phyloP scores from a whole-genome alignment of 352 stramenopile species.

The Phytophthora syringae region DNA sequence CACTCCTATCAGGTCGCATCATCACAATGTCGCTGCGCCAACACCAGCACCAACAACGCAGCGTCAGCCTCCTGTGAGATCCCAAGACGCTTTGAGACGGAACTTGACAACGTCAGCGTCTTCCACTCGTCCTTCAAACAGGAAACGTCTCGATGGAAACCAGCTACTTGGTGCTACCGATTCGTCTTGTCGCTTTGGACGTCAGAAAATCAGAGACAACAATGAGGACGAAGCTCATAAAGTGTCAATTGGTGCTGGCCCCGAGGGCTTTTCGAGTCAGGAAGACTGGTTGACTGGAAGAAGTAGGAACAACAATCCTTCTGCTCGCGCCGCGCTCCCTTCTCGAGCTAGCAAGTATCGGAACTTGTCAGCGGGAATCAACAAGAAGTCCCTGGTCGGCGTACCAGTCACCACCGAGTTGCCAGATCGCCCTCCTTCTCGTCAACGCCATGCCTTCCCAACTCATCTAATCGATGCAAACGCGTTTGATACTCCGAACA shows the following conservation, averaged over 20 bases:
- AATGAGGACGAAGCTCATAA: constrained; percentile 9
- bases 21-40: not conserved
- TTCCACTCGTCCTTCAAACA: constrained; percentile 48
- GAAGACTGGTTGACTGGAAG: constrained; percentile 18
- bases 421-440: constrained; percentile 64
- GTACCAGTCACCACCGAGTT: constrained; percentile 13
- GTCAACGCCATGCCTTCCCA: constrained; percentile 78
- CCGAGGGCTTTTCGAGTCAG: constrained; percentile 6
- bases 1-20: constrained; percentile 12
- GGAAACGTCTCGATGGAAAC: constrained; percentile 23
- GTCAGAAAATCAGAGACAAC: constrained; percentile 12
- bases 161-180: not conserved
- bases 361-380: constrained; percentile 29
- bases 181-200: not conserved
- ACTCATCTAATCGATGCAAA: constrained; percentile 75
- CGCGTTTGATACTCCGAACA: constrained; percentile 35
- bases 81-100: constrained; percentile 14
- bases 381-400: constrained; percentile 26
- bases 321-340: constrained; percentile 13
- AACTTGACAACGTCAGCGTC: constrained; percentile 57
- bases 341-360: constrained; percentile 41
- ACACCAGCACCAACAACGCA: not conserved
- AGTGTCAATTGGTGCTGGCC: not conserved
- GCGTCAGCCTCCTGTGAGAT: not conserved
- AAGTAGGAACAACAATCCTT: constrained; percentile 7